Conservation (phyloP, 352 stramenopile species). For the Thalassiosira exigua region DNA sequence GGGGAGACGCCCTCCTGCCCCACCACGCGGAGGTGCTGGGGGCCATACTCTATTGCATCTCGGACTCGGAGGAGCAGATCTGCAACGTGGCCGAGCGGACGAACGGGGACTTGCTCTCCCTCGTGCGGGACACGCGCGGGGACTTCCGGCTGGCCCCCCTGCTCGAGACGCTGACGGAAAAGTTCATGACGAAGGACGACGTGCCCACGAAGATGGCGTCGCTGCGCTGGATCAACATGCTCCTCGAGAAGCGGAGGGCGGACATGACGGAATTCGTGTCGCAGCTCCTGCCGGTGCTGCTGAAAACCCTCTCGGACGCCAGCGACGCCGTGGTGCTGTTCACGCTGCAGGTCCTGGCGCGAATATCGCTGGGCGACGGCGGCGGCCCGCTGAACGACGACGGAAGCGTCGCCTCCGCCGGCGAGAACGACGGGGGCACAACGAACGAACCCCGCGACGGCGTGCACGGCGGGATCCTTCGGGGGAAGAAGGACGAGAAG, state of each 20-base stretch:
- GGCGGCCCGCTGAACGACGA: constrained; percentile 31
- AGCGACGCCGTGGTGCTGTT: constrained; percentile 97
- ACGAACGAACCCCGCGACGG: constrained; percentile 24
- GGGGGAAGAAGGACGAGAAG: constrained; percentile 85
- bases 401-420: constrained; percentile 1
- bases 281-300: constrained; percentile 92
- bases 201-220: constrained; percentile 94
- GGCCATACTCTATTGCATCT: constrained; percentile 98
- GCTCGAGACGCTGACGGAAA: constrained; percentile 93
- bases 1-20: constrained; percentile 91
- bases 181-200: constrained; percentile 93
- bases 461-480: constrained; percentile 47
- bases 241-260: constrained; percentile 95
- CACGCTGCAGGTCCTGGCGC: constrained; percentile 94
- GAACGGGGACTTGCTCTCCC: constrained; percentile 94
- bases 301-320: constrained; percentile 95
- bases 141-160: constrained; percentile 92
- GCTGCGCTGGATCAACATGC: constrained; percentile 96
- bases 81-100: constrained; percentile 94
- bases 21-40: constrained; percentile 96
- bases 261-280: constrained; percentile 93
- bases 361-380: constrained; percentile 87
- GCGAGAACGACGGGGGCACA: constrained; percentile 11
- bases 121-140: constrained; percentile 92
- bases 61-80: constrained; percentile 95